phyloP scores from a whole-genome alignment of 805 yeast species.

The Yamadazyma takamatsuzukensis region DNA sequence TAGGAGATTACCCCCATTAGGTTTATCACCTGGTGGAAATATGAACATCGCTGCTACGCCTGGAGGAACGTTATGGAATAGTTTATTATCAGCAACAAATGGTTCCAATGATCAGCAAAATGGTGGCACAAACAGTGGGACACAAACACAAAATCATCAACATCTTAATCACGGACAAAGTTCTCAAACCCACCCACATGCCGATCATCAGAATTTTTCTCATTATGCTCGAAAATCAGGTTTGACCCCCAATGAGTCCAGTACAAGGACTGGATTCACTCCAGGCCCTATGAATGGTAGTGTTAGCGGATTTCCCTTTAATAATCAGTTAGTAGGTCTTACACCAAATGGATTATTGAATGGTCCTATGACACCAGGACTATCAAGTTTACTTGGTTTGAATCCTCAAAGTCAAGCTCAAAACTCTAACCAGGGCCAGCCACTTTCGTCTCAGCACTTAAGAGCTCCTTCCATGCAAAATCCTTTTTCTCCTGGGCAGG shows the following conservation, averaged over 20 bases:
- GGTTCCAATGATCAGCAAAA: slow-evolving; percentile 10
- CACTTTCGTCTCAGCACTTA: neutral
- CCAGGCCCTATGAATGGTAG: slow-evolving; percentile 43
- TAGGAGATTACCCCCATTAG: slow-evolving; percentile 52
- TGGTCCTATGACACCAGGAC: slow-evolving; percentile 48
- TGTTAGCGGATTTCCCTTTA: slow-evolving; percentile 30
- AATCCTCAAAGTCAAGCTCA: slow-evolving; percentile 13
- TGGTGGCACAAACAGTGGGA: too few species aligned
- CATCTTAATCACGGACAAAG: slow-evolving; percentile 7
- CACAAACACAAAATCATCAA: slow-evolving; percentile 5
- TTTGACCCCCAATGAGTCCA: slow-evolving; percentile 73
- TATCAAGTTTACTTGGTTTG: slow-evolving; percentile 37
- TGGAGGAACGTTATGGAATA: slow-evolving; percentile 47
- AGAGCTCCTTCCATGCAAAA: too few species aligned
- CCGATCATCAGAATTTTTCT: neutral
- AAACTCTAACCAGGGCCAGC: slow-evolving; percentile 4
- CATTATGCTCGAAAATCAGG: slow-evolving; percentile 46
- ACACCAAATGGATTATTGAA: slow-evolving; percentile 39
- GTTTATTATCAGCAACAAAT: slow-evolving; percentile 41
- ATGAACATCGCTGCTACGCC: slow-evolving; percentile 43
- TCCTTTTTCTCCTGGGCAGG: too few species aligned
- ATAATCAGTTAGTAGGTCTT: slow-evolving; percentile 28
- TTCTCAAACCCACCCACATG: too few species aligned
- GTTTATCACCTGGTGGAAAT: slow-evolving; percentile 41
- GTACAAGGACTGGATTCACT: slow-evolving; percentile 66